Evolutionary conservation across 805 yeast species (phyloP).

Genomic region (Zygoascus biomembranicola): DNA sequence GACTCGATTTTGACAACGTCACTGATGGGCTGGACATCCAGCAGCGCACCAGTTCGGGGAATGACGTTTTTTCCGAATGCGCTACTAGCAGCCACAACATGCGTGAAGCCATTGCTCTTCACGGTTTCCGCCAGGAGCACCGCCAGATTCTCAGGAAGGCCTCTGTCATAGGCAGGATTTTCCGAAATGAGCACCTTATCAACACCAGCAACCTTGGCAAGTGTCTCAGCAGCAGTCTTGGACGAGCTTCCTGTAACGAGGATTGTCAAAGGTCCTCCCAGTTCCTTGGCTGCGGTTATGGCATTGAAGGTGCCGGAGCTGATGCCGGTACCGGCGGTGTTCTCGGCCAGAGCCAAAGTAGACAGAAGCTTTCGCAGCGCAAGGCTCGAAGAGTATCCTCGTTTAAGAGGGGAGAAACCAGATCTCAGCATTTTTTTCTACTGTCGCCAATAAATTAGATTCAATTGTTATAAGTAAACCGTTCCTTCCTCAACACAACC

Average conservation of each 20-base stretch:
- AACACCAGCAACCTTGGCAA: conserved; percentile 47
- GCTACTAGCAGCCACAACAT: conserved; percentile 75
- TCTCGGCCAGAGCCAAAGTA: conserved; percentile 76
- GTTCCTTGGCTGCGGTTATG: conserved; percentile 63
- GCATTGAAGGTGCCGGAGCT: conserved; percentile 65
- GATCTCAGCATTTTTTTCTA: not conserved
- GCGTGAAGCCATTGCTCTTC: conserved; percentile 42
- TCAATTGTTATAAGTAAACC: too few species aligned
- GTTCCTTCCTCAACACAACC: too few species aligned
- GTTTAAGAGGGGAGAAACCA: not conserved
- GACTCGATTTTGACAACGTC: conserved; percentile 66
- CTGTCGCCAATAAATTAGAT: too few species aligned
- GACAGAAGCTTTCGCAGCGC: conserved; percentile 10
- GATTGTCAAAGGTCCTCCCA: conserved; percentile 74
- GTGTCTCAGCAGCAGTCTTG: conserved; percentile 38
- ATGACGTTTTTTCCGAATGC: conserved; percentile 79
- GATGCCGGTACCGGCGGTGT: conserved; percentile 38
- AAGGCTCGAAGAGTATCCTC: not conserved
- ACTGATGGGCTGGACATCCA: conserved; percentile 82
- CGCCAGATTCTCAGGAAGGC: conserved; percentile 72
- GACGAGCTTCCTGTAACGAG: conserved; percentile 61
- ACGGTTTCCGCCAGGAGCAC: conserved; percentile 52
- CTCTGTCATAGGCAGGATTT: conserved; percentile 49
- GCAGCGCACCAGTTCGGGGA: conserved; percentile 78
- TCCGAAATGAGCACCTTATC: conserved; percentile 50